A percentile compares a stretch with the other conserved stretches of the same genome.
Evolutionary conservation across 2,329 filamentous ascomycete genomes (phyloP).

Genomic region (Microsporum ferrugineum): DNA sequence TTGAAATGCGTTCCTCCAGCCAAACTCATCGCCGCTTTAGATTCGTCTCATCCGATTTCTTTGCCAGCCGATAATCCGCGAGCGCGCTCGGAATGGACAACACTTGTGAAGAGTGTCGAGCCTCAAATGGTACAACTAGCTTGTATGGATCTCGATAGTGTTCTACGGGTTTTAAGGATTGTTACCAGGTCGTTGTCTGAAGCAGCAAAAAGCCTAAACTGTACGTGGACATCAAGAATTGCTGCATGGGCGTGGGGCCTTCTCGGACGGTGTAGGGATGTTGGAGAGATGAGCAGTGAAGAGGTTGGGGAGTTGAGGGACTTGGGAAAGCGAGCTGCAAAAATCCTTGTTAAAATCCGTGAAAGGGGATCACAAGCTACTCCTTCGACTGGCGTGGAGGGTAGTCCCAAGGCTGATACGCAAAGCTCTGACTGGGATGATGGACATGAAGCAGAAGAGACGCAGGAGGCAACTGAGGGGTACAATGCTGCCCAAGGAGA

Average conservation of each 20-base stretch:
- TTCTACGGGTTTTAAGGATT: slow-evolving; percentile 53
- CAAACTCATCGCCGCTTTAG: slow-evolving; percentile 43
- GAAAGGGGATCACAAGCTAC: slow-evolving; percentile 27
- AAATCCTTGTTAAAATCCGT: slow-evolving; percentile 34
- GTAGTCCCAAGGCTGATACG: background rate
- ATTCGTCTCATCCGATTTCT: slow-evolving; percentile 40
- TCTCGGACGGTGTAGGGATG: slow-evolving; percentile 60
- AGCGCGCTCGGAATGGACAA: slow-evolving; percentile 47
- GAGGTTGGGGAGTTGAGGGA: slow-evolving; percentile 69
- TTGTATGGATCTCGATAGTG: slow-evolving; percentile 48
- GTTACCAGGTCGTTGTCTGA: slow-evolving; percentile 49
- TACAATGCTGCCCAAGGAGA: background rate
- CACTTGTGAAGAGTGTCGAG: slow-evolving; percentile 27
- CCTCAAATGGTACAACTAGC: slow-evolving; percentile 42
- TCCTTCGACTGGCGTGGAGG: background rate
- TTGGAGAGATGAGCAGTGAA: slow-evolving; percentile 61
- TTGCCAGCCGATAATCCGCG: slow-evolving; percentile 45
- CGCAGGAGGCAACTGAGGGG: slow-evolving; percentile 16
- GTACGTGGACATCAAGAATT: slow-evolving; percentile 51
- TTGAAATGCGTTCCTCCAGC: slow-evolving; percentile 48
- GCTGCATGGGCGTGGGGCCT: slow-evolving; percentile 81
- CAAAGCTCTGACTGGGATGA: background rate
- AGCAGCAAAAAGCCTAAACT: slow-evolving; percentile 51
- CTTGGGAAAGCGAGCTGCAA: slow-evolving; percentile 63
- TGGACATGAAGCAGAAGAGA: slow-evolving; percentile 16